Base-by-base conservation (phyloP, 345 rosid genomes). In the Dipteronia sinensis region DNA sequence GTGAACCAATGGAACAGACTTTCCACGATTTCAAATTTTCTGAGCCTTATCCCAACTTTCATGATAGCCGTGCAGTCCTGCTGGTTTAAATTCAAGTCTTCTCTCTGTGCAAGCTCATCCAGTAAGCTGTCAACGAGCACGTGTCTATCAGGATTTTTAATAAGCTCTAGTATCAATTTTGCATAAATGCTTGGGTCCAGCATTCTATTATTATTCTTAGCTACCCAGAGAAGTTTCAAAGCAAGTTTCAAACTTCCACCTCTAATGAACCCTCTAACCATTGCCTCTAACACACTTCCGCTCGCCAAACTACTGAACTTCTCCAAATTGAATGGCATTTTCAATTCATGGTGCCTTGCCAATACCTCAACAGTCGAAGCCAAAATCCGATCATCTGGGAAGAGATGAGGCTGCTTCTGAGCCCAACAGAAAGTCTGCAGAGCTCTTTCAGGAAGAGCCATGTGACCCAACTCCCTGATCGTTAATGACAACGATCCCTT, bases 351-450 rank as follows among this genome's bases (percentile, higher is more conserved):
- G 63, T 84, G 87, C 86, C 85, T 86, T 0, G 97, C 93, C 65
- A 95, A 76, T 20, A 95, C 94, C 86, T 93, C 95, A 3, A 93
- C 83, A 3, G 93, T 87, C 0, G 97, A 91, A 20, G 87, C 91
- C 51, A 95, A 84, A 56, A 92, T 82, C 73, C 83, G 73, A 70
- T 95, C 89, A 83, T 93, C 98, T 0, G 93, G 99, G 38, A 78
- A 88, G 7, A 95, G 83, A 40, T 82, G 92, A 40, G 90, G 78
- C 68, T 88, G 93, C 69, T 87, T 89, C 81, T 90, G 89, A 7
- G 93, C 93, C 98, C 98, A 95, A 25, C 90, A 91, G 82, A 89
- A 89, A 8, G 96, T 89, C 78, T 95, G 97, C 67, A 93, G 75
- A 78, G 98, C 97, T 86, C 94, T 80, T 47, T 84, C 88, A 44